Conservation (phyloP, 2,329 filamentous ascomycete genomes). For the Dactylellina drechsleri region DNA sequence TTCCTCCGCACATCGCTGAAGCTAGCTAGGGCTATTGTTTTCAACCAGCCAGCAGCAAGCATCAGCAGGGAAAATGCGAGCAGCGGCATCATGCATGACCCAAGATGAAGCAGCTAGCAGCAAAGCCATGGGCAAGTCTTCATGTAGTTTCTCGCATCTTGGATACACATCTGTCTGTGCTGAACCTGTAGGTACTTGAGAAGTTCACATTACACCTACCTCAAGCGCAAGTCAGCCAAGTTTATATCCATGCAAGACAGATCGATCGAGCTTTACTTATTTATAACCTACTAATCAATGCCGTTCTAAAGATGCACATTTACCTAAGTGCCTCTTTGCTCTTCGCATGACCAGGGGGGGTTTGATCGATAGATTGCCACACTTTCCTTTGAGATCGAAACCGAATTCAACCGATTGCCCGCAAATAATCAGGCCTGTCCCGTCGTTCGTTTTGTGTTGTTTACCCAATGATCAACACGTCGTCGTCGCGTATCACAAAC, state of each 20-base stretch:
- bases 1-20: slow-evolving; percentile 13
- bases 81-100: slow-evolving; percentile 13
- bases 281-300: too few relatives aligned
- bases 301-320: too few relatives aligned
- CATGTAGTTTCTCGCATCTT: slow-evolving; percentile 12
- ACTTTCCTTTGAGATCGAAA: slow-evolving; percentile 6
- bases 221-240: background rate
- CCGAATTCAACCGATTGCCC: slow-evolving; percentile 7
- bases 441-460: slow-evolving; percentile 4
- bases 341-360: too few relatives aligned
- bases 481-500: slow-evolving; percentile 36
- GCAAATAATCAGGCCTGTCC: background rate
- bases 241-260: background rate
- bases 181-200: too few relatives aligned
- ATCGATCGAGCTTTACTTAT: too few relatives aligned
- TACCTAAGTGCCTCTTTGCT: too few relatives aligned
- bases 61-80: background rate
- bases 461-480: background rate
- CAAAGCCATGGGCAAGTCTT: slow-evolving; percentile 14
- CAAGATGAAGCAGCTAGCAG: background rate
- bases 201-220: too few relatives aligned
- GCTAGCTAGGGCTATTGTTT: slow-evolving; percentile 1
- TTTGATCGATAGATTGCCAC: slow-evolving; percentile 18
- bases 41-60: slow-evolving; percentile 8
- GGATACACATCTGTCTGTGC: background rate